Base-by-base conservation (phyloP, 1,284 basidiomycete genomes). In the Sutorius eximius region DNA sequence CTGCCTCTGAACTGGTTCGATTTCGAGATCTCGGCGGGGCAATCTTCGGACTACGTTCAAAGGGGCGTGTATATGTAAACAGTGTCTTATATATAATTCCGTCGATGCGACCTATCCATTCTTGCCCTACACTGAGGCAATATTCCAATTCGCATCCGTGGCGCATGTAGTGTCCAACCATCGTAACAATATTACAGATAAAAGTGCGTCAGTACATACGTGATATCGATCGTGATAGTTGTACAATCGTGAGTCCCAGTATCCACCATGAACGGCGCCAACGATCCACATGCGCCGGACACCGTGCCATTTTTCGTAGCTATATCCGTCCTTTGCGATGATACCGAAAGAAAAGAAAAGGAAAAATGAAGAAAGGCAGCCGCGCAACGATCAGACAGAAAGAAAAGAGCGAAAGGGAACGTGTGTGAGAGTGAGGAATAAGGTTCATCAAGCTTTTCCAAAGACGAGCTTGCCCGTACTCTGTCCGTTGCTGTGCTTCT, bases 401-500 rank as follows among this genome's bases (percentile, higher is more conserved):
- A 36, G 41, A 9, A 16, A 32, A 20, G 29, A 3, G n/a, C 5
- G 18, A 29, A 54, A 61, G 60, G 22, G 51, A 56, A 49, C 24
- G 55, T 43, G 49, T 37, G 48, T 3, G 34, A 41, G 42, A 44
- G 13, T 9, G 13, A 45, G 27, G 15, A 24, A 13, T 5, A 33
- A 20, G 0, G 13, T 13, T 9, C 10, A 45, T 72, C 60, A 79
- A 52, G 76, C 65, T 61, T 73, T 76, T 12, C 72, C 73, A 59
- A 82, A 82, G 57, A 82, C 73, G 43, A 81, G 74, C 61, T 76
- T 81, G 53, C 77, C 80, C 9, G 73, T 71, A 44, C 77, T 67
- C 49, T 68, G 68, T 16, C 66, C 72, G 10, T 73, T 71, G 6
- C 66, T 61, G 48, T 74, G 73, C 67, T 79, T 81, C 64, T 81